Evolutionary conservation across 202 grass and related monocot genomes (phyloP), one percentile per base, ranked within the genome.

Genomic region (Zoysia matrella): DNA sequence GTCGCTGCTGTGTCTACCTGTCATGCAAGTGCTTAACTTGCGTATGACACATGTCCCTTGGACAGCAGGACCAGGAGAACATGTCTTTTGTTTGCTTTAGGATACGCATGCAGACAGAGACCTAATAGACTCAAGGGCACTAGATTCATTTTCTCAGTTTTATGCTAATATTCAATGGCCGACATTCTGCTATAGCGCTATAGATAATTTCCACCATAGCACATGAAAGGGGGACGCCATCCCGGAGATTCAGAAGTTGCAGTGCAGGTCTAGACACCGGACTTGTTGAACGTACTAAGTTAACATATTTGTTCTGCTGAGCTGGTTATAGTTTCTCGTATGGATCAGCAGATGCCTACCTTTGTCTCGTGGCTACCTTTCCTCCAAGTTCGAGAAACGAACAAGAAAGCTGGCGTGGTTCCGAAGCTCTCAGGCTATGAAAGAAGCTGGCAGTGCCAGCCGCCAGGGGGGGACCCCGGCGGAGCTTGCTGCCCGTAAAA

Each of bases 51-150:
- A 53, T 79, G 43, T 74, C 60, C 18, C 62, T 74, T 76, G 2
- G 8, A 52, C 40, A 47, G 68, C 78, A 69, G 74, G 83, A 79
- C 74, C 79, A 79, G 78, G 79, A 74, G 79, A 86, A 83, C 79
- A 86, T 86, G 74, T 75, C 16, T 83, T 36, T 36, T 90, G 83
- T 90, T 83, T 79, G 79, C 79, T 86, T 79, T 79, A 62, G 80
- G 60, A 81, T 43, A 58, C 54, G 47, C 43, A 30, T 78, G 77
- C 78, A 60, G 65, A 76, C 10, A 62, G 60, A 8, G 47, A 36
- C 46, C 61, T 74, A 44, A 65, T 74, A 50, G 52, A 55, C 73
- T 69, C 53, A 79, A 57, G 70, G 74, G 18, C 72, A 13, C 56
- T 67, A 74, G 60, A 73, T 73, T 47, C 73, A 8, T 60, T 60